These are phyloP conservation scores for Monilinia fructigena DNA, from an alignment of 2,329 filamentous ascomycete species.

Conservation along the genomic window DNA sequence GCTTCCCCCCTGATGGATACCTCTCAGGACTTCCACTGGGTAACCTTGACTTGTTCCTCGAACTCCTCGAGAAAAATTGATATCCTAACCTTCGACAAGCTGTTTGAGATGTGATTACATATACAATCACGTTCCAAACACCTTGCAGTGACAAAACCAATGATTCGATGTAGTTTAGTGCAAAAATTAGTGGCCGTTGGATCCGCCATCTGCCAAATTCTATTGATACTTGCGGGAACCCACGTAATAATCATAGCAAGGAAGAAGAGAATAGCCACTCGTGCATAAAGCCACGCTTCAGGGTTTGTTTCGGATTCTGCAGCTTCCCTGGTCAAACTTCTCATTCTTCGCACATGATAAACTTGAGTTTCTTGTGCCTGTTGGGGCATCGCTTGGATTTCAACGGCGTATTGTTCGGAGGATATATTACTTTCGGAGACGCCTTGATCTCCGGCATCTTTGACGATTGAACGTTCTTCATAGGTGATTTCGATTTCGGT, in stretches of 20 bases:
- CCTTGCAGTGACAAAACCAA: slow-evolving; percentile 55
- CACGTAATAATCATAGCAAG: slow-evolving; percentile 66
- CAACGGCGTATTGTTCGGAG: slow-evolving; percentile 6
- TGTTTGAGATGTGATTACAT: slow-evolving; percentile 65
- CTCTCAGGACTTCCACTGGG: slow-evolving; percentile 13
- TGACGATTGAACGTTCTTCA: slow-evolving; percentile 41
- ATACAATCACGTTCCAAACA: slow-evolving; percentile 78
- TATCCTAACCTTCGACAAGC: slow-evolving; percentile 20
- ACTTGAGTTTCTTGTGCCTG: slow-evolving; percentile 1
- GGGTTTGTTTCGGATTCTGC: slow-evolving; percentile 38
- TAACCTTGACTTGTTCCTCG: slow-evolving; percentile 12
- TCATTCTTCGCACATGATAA: slow-evolving; percentile 15
- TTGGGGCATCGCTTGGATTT: slow-evolving; percentile 26
- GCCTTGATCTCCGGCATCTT: slow-evolving; percentile 22
- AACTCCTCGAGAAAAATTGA: slow-evolving; percentile 11
- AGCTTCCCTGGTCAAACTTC: slow-evolving; percentile 18
- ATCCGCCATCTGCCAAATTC: slow-evolving; percentile 22
- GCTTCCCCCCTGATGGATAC: slow-evolving; percentile 20
- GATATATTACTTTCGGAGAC: slow-evolving; percentile 26
- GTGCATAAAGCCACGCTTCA: slow-evolving; percentile 64
- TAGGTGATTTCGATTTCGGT: slow-evolving; percentile 46
- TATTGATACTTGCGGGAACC: slow-evolving; percentile 41
- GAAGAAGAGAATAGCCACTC: slow-evolving; percentile 68
- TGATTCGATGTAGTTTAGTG: slow-evolving; percentile 24
- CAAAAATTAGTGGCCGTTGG: slow-evolving; percentile 18